Evolutionary conservation across 1,139 yeast species (phyloP).

Genomic region (Zhuliangozyma blackwelliae): DNA sequence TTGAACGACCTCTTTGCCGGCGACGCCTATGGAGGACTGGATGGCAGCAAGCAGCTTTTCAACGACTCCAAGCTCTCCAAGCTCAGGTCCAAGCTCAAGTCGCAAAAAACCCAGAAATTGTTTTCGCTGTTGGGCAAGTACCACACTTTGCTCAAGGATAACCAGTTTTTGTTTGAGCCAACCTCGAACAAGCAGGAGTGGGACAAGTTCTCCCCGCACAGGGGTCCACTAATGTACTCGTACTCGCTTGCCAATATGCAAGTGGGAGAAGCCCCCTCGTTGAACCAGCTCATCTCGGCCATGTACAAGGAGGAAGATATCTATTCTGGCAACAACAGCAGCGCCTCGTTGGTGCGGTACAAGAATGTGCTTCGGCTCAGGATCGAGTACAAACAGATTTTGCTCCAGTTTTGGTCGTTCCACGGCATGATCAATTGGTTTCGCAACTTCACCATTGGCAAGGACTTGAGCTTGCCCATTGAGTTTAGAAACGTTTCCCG

Average conservation of each 20-base stretch:
- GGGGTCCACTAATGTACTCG: slow-evolving; percentile 22
- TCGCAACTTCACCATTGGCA: slow-evolving; percentile 30
- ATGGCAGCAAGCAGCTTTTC: slow-evolving; percentile 2
- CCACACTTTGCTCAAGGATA: slow-evolving; percentile 22
- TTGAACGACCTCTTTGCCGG: slow-evolving; percentile 15
- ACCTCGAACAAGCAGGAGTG: slow-evolving; percentile 14
- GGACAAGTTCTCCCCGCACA: slow-evolving; percentile 13
- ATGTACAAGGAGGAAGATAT: slow-evolving; percentile 23
- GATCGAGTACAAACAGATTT: slow-evolving; percentile 37
- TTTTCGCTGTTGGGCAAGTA: slow-evolving; percentile 16
- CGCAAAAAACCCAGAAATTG: slow-evolving; percentile 12
- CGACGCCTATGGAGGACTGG: slow-evolving; percentile 25
- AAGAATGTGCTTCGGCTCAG: slow-evolving; percentile 37
- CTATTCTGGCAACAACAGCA: slow-evolving; percentile 11
- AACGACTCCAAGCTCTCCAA: slow-evolving; percentile 11
- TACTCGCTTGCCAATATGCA: slow-evolving; percentile 31
- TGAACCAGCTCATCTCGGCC: slow-evolving; percentile 25
- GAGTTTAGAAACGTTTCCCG: slow-evolving; percentile 26
- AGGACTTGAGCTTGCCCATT: slow-evolving; percentile 33
- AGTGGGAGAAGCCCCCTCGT: slow-evolving; percentile 38
- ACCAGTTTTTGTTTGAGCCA: slow-evolving; percentile 38
- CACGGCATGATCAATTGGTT: slow-evolving; percentile 39
- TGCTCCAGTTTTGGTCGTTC: slow-evolving; percentile 44
- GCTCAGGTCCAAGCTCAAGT: slow-evolving; percentile 9
- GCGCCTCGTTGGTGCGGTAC: slow-evolving; percentile 30